Percentiles rank a stretch among this genome's conserved stretches.
Evolutionary conservation across 257 asterid genomes (phyloP).

Genomic region (Dorcoceras hygrometricum): DNA sequence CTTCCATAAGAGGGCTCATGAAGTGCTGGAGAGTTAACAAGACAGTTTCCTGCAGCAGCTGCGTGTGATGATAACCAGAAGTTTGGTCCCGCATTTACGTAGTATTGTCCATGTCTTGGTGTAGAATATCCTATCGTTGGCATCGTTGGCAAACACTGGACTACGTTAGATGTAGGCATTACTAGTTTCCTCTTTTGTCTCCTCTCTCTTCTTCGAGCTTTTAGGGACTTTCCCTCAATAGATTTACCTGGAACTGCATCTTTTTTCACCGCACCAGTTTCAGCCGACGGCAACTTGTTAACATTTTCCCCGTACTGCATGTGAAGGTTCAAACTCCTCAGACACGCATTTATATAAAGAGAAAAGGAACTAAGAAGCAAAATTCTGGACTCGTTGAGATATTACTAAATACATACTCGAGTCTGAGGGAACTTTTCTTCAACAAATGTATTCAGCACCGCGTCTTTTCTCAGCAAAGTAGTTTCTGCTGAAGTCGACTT

Average conservation of each 20-base stretch:
- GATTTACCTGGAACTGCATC: constrained; percentile 3
- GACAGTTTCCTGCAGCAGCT: not conserved
- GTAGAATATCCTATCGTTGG: not conserved
- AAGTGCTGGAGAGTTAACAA: not conserved
- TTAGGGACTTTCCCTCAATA: constrained; percentile 18
- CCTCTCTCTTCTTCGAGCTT: constrained; percentile 6
- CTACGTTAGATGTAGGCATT: not conserved
- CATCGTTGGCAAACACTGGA: not conserved
- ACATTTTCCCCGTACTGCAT: not conserved
- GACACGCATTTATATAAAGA: not conserved
- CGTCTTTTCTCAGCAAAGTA: not conserved
- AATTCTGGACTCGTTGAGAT: not conserved
- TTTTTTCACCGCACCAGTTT: not conserved
- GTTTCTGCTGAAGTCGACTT: not conserved
- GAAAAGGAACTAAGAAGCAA: not conserved
- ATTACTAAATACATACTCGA: too few relatives aligned
- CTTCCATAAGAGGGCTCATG: constrained; percentile 9
- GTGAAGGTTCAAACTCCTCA: not conserved
- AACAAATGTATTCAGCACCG: not conserved
- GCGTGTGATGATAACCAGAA: not conserved
- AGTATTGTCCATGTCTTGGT: not conserved
- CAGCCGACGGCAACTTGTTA: not conserved
- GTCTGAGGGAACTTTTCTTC: too few relatives aligned
- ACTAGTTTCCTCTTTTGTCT: not conserved
- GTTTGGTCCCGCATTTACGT: not conserved